Base-by-base conservation (phyloP, 2,329 filamentous ascomycete genomes). In the Scleromitrula shiraiana region DNA sequence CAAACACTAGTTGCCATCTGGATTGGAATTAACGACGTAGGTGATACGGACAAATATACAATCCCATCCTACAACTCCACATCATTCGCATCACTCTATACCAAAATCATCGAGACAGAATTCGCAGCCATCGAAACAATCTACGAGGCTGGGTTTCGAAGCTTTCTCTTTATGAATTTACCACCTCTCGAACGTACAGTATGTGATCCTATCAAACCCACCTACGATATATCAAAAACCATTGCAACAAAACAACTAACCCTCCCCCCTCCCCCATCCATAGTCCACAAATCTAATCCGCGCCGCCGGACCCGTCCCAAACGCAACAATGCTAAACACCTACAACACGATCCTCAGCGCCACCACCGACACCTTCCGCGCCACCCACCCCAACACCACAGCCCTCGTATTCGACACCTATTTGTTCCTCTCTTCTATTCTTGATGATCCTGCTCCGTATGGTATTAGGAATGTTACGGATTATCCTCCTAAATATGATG, bases 1-100 rank as follows among this genome's bases (percentile, higher is more conserved):
- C 60, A 67, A 15, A 66, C 70, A 1, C 62, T 78, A 2, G 67
- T 77, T 0, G 70, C 70, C 2, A 59, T 77, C 30, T 79, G 72
- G 70, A 79, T 78, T 38, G 76, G 73, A 1, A 68, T 78, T 50
- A 79, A 79, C 56, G 76, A 79, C 49, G 74, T 79, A 51, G 68
- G 66, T 52, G 75, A 79, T 56, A 69, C 69, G 6, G 65, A 62
- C 12, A 67, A 69, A 33, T 69, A 68, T 40, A 65, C 54, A 10
- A 61, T 70, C 10, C 62, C 66, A 14, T 48, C 67, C 14, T 67
- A 68, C 32, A 65, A 63, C 26, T 63, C 56, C 10, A 59, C 68
- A 3, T 60, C 65, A 9, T 76, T 75, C 51, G 63, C 65, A 3
- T 60, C 56, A 0, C 69, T 74, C 53, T 77, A 76, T 56, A 59